Percentiles rank a stretch among this genome's conserved stretches.
These are phyloP conservation scores for Ceratobasidium sp. DNA, from an alignment of 1,284 basidiomycete genomes.

Conservation along the genomic window DNA sequence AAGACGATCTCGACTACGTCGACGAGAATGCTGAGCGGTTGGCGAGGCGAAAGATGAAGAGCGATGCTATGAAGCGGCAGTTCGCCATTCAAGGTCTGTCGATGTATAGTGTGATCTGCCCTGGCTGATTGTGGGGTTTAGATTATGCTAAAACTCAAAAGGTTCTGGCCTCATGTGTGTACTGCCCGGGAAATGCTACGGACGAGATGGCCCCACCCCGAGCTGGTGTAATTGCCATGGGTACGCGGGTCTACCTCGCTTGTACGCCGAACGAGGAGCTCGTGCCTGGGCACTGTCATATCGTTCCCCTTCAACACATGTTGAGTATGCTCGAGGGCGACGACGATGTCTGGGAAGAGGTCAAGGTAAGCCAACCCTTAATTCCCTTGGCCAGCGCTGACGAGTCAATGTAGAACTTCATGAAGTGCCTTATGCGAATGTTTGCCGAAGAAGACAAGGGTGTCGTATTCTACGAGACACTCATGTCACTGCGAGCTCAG, in stretches of 20 bases:
- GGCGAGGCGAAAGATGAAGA: constrained; percentile 91
- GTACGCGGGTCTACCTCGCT: constrained; percentile 87
- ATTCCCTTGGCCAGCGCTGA: constrained; percentile 18
- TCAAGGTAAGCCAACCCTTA: constrained; percentile 64
- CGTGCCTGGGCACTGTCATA: constrained; percentile 87
- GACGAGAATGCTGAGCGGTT: constrained; percentile 96
- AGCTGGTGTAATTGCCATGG: constrained; percentile 87
- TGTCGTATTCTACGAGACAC: constrained; percentile 93
- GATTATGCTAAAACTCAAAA: constrained; percentile 96
- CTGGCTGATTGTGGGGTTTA: constrained; percentile 47
- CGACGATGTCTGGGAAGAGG: constrained; percentile 98
- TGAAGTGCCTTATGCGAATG: constrained; percentile 98
- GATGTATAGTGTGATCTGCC: constrained; percentile 7
- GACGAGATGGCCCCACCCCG: constrained; percentile 86
- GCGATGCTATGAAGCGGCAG: constrained; percentile 93
- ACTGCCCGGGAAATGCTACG: constrained; percentile 68
- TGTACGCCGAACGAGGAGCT: constrained; percentile 88
- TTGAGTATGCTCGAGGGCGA: constrained; percentile 91
- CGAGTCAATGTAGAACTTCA: constrained; percentile 78
- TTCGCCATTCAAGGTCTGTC: constrained; percentile 91
- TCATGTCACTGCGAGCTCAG: constrained; percentile 84
- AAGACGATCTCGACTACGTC: constrained; percentile 91
- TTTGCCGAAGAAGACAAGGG: constrained; percentile 88
- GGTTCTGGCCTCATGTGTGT: constrained; percentile 83
- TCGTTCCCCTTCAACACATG: constrained; percentile 95